These are phyloP conservation scores for Monilinia aucupariae DNA, from an alignment of 2,329 filamentous ascomycete species.

Conservation along the genomic window DNA sequence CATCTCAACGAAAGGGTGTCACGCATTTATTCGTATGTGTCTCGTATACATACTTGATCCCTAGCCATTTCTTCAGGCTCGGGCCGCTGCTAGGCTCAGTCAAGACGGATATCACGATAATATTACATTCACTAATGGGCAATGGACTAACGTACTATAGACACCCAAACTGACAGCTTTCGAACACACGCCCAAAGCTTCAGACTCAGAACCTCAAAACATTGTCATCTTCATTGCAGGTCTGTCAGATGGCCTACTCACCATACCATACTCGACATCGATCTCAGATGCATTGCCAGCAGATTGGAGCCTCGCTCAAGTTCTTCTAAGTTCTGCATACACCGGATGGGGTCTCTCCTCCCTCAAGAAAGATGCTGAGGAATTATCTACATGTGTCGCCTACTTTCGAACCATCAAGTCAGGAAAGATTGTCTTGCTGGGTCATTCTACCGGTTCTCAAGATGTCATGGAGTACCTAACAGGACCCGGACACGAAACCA, in stretches of 20 bases:
- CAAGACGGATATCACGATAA: not conserved
- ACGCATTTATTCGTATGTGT: slow-evolving; percentile 22
- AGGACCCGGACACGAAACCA: slow-evolving; percentile 29
- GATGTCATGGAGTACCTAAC: slow-evolving; percentile 60
- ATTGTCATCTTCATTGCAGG: slow-evolving; percentile 51
- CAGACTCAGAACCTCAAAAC: slow-evolving; percentile 35
- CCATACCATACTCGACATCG: slow-evolving; percentile 43
- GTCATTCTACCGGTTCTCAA: slow-evolving; percentile 65
- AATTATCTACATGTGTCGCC: slow-evolving; percentile 44
- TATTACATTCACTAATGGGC: not conserved
- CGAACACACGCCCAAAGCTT: slow-evolving; percentile 29
- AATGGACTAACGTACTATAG: slow-evolving; percentile 18
- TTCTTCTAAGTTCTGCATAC: slow-evolving; percentile 41
- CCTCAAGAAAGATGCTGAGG: slow-evolving; percentile 44
- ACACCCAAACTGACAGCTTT: slow-evolving; percentile 33
- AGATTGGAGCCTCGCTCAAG: slow-evolving; percentile 44
- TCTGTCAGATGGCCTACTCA: slow-evolving; percentile 48
- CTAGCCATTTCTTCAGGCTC: not conserved
- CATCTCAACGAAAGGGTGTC: slow-evolving; percentile 18
- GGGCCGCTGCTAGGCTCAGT: not conserved
- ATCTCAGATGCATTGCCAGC: slow-evolving; percentile 35
- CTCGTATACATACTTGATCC: not conserved
- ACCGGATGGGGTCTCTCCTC: slow-evolving; percentile 40
- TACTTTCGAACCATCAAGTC: slow-evolving; percentile 43
- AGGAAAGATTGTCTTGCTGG: slow-evolving; percentile 60